These are phyloP conservation scores for Teratosphaeria destructans DNA, from an alignment of 2,329 filamentous ascomycete genomes.

Conservation along the genomic window DNA sequence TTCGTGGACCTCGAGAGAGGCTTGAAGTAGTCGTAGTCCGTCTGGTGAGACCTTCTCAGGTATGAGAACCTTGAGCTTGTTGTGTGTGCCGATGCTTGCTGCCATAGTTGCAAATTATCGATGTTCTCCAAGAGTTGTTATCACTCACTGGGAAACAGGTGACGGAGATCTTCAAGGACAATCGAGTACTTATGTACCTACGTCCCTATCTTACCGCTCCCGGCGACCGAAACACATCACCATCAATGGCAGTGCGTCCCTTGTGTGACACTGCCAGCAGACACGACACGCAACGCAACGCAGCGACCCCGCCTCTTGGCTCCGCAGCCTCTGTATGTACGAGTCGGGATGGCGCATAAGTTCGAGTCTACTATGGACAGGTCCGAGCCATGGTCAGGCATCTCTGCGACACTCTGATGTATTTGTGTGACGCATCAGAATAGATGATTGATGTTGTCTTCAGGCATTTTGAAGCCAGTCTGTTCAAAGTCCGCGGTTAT, in stretches of 20 bases:
- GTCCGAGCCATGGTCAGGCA: not conserved
- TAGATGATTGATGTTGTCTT: conserved; percentile 23
- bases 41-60: conserved; percentile 74
- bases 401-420: not conserved
- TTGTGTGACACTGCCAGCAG: not conserved
- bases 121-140: not conserved
- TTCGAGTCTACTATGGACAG: not conserved
- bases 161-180: no score
- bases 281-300: not conserved
- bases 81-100: not conserved
- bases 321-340: not conserved
- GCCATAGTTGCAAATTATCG: not conserved
- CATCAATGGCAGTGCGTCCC: not conserved
- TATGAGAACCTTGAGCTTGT: conserved; percentile 51
- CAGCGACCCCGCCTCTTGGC: not conserved
- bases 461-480: conserved; percentile 39
- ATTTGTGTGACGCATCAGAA: conserved; percentile 13
- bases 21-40: conserved; percentile 57
- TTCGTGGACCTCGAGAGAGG: conserved; percentile 60
- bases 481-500: conserved; percentile 34
- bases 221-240: not conserved
- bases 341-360: not conserved
- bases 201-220: not conserved
- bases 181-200: not conserved
- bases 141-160: not conserved